Conservation (phyloP, 1,284 basidiomycete species). For the Abortiporus biennis region DNA sequence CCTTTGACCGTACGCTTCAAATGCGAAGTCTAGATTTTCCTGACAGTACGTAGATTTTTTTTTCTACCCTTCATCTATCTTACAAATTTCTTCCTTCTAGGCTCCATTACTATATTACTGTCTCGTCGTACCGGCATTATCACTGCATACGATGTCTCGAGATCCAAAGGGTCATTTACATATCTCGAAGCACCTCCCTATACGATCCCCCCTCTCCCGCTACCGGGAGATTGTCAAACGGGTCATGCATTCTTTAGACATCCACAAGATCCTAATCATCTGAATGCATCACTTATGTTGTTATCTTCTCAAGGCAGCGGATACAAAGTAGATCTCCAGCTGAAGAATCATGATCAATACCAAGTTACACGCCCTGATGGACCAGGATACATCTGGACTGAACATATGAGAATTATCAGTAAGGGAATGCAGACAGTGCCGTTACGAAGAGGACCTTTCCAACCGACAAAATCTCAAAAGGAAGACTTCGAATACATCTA, state of each 20-base stretch:
- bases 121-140: constrained; percentile 52
- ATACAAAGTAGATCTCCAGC: constrained; percentile 33
- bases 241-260: constrained; percentile 42
- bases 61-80: background rate
- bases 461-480: too few species aligned
- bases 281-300: constrained; percentile 35
- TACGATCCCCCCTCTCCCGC: constrained; percentile 29
- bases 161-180: constrained; percentile 31
- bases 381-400: constrained; percentile 29
- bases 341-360: constrained; percentile 11
- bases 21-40: constrained; percentile 30
- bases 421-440: constrained; percentile 26
- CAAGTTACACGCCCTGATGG: constrained; percentile 3
- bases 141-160: constrained; percentile 57
- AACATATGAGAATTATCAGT: constrained; percentile 27
- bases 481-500: too few species aligned
- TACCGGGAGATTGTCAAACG: constrained; percentile 25
- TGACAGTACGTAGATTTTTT: constrained; percentile 27
- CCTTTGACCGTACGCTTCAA: constrained; percentile 50
- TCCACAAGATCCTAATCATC: constrained; percentile 20
- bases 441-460: constrained; percentile 43
- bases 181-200: constrained; percentile 41
- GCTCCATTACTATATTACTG: constrained; percentile 44
- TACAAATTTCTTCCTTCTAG: constrained; percentile 16
- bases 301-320: constrained; percentile 45